Evolutionary conservation across 208 protist genomes (phyloP), one percentile per base, ranked within the genome.

Genomic region (Acanthamoeba rhysodes): DNA sequence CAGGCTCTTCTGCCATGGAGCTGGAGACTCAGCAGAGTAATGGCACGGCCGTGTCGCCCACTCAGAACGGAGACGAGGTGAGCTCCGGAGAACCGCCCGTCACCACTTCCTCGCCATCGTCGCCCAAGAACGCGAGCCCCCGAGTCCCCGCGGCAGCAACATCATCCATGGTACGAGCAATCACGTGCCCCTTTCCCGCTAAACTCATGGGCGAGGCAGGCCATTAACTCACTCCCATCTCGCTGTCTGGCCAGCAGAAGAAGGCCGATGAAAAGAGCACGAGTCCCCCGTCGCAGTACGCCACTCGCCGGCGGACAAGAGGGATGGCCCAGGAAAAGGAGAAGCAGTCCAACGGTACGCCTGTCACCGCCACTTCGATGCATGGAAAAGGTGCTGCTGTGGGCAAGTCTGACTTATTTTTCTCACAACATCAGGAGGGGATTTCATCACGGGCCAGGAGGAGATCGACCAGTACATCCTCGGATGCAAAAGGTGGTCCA

Each of bases 381-480:
- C 45, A 48, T 48, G 45, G 10, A 48, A 48, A 48, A 48, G 45
- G 45, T 48, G 45, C 45, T 48, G 45, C 4, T 48, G 2, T 48
- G 37, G 37, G 37, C 37, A 41, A 4, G 37, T 41, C 37, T 41
- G 37, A 41, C 37, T 3, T 72, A 27, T 72, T 72, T 27, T 34
- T 72, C 32, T 72, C 37, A 41, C 1, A 41, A 41, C 37, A 4
- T 48, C 24, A 45, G 72, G 72, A 32, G 72, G 72, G 18, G 72
- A 80, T 22, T 80, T 80, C 10, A 80, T 80, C 37, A 80, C 37
- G 32, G 72, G 72, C 34, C 72, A 80, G n/a, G 72, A 80, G 6
- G 72, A 80, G n/a, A 48, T 80, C 18, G 72, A 80, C 4, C 72
- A 80, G 0, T 45, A 45, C 72, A 80, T 80, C 72, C 29, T 80